Conservation (phyloP, 2,329 filamentous ascomycete genomes). For the Bimuria novae-zelandiae region DNA sequence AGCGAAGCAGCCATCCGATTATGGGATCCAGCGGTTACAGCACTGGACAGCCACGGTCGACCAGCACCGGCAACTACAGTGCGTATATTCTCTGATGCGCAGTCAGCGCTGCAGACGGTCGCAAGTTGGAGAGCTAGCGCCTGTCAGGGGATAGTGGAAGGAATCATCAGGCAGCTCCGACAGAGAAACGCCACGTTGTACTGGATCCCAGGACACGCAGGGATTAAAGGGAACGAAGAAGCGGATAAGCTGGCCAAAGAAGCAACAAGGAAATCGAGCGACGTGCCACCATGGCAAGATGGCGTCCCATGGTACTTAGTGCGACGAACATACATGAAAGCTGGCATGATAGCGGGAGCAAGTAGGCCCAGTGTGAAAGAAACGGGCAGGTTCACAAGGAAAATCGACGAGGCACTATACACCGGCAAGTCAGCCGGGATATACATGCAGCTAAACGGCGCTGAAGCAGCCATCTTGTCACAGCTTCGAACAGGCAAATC, state of each 20-base stretch:
- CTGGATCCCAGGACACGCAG: slow-evolving; percentile 20
- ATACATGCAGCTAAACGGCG: slow-evolving; percentile 21
- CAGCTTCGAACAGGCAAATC: slow-evolving; percentile 20
- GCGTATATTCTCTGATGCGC: slow-evolving; percentile 11
- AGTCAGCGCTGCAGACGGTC: slow-evolving; percentile 12
- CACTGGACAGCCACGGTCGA: not conserved
- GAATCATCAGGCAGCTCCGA: slow-evolving; percentile 16
- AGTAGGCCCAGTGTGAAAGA: slow-evolving; percentile 3
- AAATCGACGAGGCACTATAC: slow-evolving; percentile 22
- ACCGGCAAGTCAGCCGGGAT: slow-evolving; percentile 19
- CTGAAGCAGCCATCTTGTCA: slow-evolving; percentile 21
- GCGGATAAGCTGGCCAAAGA: slow-evolving; percentile 5
- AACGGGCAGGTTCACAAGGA: slow-evolving; percentile 20
- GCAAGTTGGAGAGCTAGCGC: slow-evolving; percentile 15
- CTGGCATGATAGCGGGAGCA: slow-evolving; percentile 7
- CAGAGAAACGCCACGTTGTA: slow-evolving; percentile 21
- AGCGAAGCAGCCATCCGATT: not conserved
- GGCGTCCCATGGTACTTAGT: slow-evolving; percentile 15
- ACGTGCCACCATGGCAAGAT: slow-evolving; percentile 15
- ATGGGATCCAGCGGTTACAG: not conserved
- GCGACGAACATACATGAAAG: slow-evolving; percentile 10
- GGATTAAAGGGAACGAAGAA: slow-evolving; percentile 19
- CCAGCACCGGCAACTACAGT: slow-evolving; percentile 5
- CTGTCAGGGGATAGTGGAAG: slow-evolving; percentile 12
- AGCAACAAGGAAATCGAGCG: slow-evolving; percentile 10